These are phyloP conservation scores for Eutypella sp. DNA, from an alignment of 2,329 filamentous ascomycete species.

Conservation along the genomic window DNA sequence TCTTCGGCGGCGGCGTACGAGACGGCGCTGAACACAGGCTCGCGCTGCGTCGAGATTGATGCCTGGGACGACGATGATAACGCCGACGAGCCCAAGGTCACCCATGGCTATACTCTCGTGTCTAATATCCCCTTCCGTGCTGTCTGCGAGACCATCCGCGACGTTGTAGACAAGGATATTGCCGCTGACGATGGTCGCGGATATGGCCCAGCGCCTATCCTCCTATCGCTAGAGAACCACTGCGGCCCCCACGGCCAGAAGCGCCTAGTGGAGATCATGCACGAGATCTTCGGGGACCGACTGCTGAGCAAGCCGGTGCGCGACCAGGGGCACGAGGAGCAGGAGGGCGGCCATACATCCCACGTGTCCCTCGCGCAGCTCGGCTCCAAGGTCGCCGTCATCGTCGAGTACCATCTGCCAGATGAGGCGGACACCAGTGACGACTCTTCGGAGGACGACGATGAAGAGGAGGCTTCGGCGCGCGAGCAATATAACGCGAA, in stretches of 20 bases:
- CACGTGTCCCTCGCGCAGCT: constrained; percentile 57
- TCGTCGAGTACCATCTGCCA: constrained; percentile 61
- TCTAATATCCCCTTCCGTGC: constrained; percentile 60
- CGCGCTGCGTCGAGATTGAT: constrained; percentile 68
- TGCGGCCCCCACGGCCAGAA: constrained; percentile 55
- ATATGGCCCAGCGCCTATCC: constrained; percentile 48
- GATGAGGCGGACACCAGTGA: constrained; percentile 41
- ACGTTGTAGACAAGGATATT: constrained; percentile 56
- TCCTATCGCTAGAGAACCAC: constrained; percentile 65
- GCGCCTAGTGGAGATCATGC: constrained; percentile 61
- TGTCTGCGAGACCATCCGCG: constrained; percentile 61
- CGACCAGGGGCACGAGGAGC: constrained; percentile 50
- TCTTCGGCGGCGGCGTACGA: constrained; percentile 61
- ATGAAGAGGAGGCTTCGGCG: constrained; percentile 40
- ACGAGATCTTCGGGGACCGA: constrained; percentile 55
- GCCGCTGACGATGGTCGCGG: constrained; percentile 34
- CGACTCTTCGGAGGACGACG: constrained; percentile 31
- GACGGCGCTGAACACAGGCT: constrained; percentile 56
- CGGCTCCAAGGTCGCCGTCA: constrained; percentile 59
- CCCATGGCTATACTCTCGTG: constrained; percentile 64
- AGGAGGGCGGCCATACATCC: constrained; percentile 34
- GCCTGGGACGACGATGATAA: constrained; percentile 63
- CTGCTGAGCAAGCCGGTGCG: constrained; percentile 54
- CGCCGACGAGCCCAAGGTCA: constrained; percentile 62
- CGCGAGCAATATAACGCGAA: constrained; percentile 49